Evolutionary conservation across 768 basidiomycete species (phyloP).

Genomic region (Cubamyces sp.): DNA sequence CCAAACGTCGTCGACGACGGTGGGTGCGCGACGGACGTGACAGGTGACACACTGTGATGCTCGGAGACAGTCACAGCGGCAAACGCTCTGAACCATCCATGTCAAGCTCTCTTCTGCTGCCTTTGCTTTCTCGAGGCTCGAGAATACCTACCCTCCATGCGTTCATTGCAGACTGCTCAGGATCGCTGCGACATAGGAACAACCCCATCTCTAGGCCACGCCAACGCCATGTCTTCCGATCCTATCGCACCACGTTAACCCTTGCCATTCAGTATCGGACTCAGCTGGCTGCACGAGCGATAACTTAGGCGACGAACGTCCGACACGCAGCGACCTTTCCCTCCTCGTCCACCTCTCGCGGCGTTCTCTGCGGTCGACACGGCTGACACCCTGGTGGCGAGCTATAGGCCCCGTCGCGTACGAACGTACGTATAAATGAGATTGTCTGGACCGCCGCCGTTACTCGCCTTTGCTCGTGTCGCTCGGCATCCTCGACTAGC

Average conservation of each 20-base stretch:
- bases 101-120: neutral
- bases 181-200: no score
- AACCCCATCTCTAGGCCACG: no score
- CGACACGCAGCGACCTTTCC: neutral
- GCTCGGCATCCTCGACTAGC: neutral
- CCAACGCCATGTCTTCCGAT: no score
- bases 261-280: no score
- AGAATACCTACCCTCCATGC: no score
- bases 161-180: no score
- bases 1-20: constrained; percentile 15
- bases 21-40: constrained; percentile 4
- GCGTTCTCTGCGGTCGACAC: no score
- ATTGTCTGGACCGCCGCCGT: no score
- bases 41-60: neutral
- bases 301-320: neutral
- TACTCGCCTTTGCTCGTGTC: neutral
- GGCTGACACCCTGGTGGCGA: no score
- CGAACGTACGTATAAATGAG: no score
- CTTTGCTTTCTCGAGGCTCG: neutral
- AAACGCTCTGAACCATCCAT: neutral
- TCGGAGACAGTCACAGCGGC: constrained; percentile 7
- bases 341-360: neutral
- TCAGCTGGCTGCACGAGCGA: neutral
- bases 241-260: no score
- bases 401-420: no score